phyloP scores from a whole-genome alignment of 495 filamentous ascomycete genomes.

The Alectoria sarmentosa region DNA sequence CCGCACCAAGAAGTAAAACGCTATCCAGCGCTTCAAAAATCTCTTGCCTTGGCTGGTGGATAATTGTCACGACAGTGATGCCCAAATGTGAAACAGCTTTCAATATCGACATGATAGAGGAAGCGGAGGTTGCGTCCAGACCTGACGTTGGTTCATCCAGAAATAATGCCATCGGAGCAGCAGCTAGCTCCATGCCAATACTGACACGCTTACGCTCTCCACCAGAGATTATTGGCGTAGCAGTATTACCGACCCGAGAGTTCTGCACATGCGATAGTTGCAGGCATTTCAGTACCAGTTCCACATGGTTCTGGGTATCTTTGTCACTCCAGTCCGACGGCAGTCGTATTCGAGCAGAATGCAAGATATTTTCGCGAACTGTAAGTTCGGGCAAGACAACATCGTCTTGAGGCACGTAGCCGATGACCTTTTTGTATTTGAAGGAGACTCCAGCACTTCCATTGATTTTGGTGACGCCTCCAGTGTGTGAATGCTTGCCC shows the following conservation, averaged over 20 bases:
- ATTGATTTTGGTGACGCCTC: slow-evolving; percentile 41
- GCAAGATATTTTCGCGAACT: slow-evolving; percentile 46
- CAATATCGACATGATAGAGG: slow-evolving; percentile 65
- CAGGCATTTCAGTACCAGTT: slow-evolving; percentile 39
- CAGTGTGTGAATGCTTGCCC: slow-evolving; percentile 41
- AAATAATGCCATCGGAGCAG: slow-evolving; percentile 59
- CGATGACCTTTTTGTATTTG: slow-evolving; percentile 48
- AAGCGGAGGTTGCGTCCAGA: slow-evolving; percentile 56
- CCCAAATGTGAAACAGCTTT: slow-evolving; percentile 75
- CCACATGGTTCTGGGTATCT: slow-evolving; percentile 37
- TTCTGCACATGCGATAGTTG: slow-evolving; percentile 39
- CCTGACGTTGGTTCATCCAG: slow-evolving; percentile 60
- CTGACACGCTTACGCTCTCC: slow-evolving; percentile 67
- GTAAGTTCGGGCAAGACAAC: slow-evolving; percentile 44
- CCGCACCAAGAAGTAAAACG: slow-evolving; percentile 38
- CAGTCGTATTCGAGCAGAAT: slow-evolving; percentile 45
- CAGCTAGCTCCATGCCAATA: slow-evolving; percentile 68
- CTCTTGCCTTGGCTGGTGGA: slow-evolving; percentile 64
- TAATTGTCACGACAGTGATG: slow-evolving; percentile 69
- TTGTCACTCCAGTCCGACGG: slow-evolving; percentile 35
- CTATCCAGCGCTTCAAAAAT: slow-evolving; percentile 44
- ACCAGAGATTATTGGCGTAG: slow-evolving; percentile 41
- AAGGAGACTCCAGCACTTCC: slow-evolving; percentile 38
- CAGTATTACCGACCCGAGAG: slow-evolving; percentile 38
- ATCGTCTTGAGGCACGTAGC: slow-evolving; percentile 50